Base-by-base conservation (phyloP, 2,329 filamentous ascomycete species). In the Verticillium tricorpus region DNA sequence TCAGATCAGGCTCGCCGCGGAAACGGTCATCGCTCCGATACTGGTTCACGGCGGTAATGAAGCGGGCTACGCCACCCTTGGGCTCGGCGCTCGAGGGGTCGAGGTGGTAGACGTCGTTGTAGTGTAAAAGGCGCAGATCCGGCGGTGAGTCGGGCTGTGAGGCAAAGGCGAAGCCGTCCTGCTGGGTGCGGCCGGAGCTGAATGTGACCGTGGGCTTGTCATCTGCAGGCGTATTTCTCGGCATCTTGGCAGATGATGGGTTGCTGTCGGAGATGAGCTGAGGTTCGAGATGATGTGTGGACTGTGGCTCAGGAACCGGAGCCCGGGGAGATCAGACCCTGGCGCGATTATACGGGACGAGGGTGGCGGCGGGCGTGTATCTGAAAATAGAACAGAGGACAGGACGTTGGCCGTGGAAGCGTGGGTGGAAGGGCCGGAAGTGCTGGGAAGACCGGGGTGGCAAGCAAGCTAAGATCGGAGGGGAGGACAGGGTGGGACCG, bases 31-130 rank as follows among this genome's bases (percentile, higher is more conserved):
- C 81, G 2, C 84, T 75, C 58, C 87, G 86, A 71, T 97, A 97
- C 73, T 93, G 83, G 63, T 92, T 88, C 66, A 89, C 82, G 31
- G 95, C 78, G 3, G 88, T 89, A 72, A 95, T 88, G 76, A 97
- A 97, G 57, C 93, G 85, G 34, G 91, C 82, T 52, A 90, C 84
- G 19, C 93, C 93, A 32, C 93, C 93, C 2, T 93, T 87, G 1
- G 93, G 93, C 71, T 96, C 92, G 17, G 89, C 86, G 31, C 91
- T 93, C 2, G 82, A 81, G 2, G 77, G 72, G 67, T 96, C 92
- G 60, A 97, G 85, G 69, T 97, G 93, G 74, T 97, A 97, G 63
- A 97, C 93, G 76, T 97, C 93, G 75, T 97, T 97, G 81, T 90
- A 97, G 77, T 97, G 93, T 35, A 96, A 73, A 61, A 97, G 76